These are phyloP conservation scores for Nitzschia sp. DNA, from an alignment of 108 stramenopile species.

Conservation along the genomic window DNA sequence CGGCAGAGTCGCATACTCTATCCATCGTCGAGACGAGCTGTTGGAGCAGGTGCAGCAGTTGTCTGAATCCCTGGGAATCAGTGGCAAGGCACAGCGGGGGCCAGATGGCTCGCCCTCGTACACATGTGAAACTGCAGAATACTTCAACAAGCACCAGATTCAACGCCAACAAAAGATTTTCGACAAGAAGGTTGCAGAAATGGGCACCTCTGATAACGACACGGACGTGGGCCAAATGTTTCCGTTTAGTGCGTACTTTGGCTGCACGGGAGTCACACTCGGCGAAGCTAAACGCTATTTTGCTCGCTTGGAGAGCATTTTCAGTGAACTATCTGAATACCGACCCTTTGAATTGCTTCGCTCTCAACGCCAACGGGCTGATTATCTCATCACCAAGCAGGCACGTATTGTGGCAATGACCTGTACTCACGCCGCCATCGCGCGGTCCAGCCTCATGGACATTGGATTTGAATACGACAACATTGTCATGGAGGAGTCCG, in stretches of 20 bases:
- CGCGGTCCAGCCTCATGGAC: conserved; percentile 85
- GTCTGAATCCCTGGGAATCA: conserved; percentile 84
- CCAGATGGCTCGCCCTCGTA: conserved; percentile 81
- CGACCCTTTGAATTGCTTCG: conserved; percentile 96
- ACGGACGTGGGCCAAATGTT: conserved; percentile 43
- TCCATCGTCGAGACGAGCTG: conserved; percentile 75
- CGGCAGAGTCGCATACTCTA: conserved; percentile 91
- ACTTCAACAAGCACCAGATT: conserved; percentile 69
- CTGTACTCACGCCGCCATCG: conserved; percentile 98
- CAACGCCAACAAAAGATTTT: conserved; percentile 47
- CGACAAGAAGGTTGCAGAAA: conserved; percentile 4
- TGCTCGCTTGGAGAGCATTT: conserved; percentile 64
- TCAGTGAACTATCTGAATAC: conserved; percentile 90
- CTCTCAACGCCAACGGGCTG: conserved; percentile 87
- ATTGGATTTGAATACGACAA: conserved; percentile 97
- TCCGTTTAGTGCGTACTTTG: conserved; percentile 70
- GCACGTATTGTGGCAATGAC: conserved; percentile 98
- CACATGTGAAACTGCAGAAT: conserved; percentile 94
- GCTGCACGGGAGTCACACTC: conserved; percentile 24
- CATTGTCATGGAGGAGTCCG: conserved; percentile 98
- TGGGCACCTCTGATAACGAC: background rate
- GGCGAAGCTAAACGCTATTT: conserved; percentile 52
- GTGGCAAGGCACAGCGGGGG: conserved; percentile 75
- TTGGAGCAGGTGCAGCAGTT: conserved; percentile 90
- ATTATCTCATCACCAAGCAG: conserved; percentile 96